Base-by-base conservation (phyloP, 257 asterid species). In the Solanum chilense region DNA sequence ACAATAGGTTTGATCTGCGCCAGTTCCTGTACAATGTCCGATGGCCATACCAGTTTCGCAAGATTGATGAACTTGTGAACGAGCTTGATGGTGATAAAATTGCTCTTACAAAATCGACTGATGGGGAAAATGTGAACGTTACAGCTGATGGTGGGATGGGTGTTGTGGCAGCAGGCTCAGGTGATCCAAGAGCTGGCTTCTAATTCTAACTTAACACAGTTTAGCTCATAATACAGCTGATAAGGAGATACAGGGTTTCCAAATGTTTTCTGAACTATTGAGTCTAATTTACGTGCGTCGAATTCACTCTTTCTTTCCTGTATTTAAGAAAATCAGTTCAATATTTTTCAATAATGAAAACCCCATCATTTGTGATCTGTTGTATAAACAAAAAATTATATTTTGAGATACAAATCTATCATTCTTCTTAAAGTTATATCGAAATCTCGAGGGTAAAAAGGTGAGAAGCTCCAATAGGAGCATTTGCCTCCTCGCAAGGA, bases 1-100 rank as follows among this genome's bases (percentile, higher is more conserved):
- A 97, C 87, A 97, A 97, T 84, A 95, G 99, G 89, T 95, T 91
- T 74, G 98, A 97, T 90, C 96, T 94, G 73, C 98, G 98, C 85
- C 98, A 97, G 75, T 97, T 97, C 87, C 91, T 95, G 39, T 97
- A 95, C 90, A 97, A 97, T 66, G 91, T 93, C 29, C 92, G 94
- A 89, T 97, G 99, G 98, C 98, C 99, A 4, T 93, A 88, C 88
- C 98, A 95, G 86, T 97, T 97, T 41, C 90, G 94, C 47, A 94
- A 94, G 90, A 95, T 97, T 52, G 98, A 97, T 86, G 94, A 95
- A 86, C 92, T 95, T 82, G 98, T 95, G 73, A 83, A 87, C 41
- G 90, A 92, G 88, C 82, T 92, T 27, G 87, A 89, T 66, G 90
- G 88, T 21, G 88, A 88, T 86, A 81, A 15, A 58, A 88, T 68